phyloP scores from a whole-genome alignment of 257 asterid species.

The Striga asiatica region DNA sequence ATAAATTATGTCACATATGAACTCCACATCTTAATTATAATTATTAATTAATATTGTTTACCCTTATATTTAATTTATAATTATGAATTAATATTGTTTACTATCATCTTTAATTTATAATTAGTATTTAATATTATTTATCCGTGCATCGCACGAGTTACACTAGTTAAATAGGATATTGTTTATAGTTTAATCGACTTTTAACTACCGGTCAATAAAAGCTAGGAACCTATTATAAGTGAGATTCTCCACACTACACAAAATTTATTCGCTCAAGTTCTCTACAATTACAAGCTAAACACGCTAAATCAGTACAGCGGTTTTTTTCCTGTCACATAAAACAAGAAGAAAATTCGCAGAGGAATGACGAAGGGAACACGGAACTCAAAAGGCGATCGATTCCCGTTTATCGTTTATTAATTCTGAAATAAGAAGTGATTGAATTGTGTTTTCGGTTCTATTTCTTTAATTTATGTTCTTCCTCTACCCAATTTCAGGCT shows the following conservation, averaged over 20 bases:
- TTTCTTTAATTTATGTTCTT: too few relatives aligned
- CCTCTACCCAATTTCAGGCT: neutral
- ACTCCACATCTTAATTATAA: too few relatives aligned
- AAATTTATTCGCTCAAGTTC: constrained; percentile 2
- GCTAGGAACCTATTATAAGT: neutral
- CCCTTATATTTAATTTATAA: too few relatives aligned
- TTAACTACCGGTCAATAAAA: neutral
- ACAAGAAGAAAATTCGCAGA: constrained; percentile 3
- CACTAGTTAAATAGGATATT: too few relatives aligned
- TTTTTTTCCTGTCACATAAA: neutral
- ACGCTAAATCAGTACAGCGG: neutral
- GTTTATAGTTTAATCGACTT: neutral
- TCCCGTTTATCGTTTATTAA: constrained; percentile 5
- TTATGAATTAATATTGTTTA: too few relatives aligned
- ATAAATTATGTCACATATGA: too few relatives aligned
- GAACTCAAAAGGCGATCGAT: constrained; percentile 15
- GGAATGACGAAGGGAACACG: constrained; percentile 7
- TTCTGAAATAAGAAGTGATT: constrained; percentile 8
- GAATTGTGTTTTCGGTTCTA: neutral
- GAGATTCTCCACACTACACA: neutral
- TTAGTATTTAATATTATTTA: too few relatives aligned
- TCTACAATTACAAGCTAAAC: constrained; percentile 3
- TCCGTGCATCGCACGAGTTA: too few relatives aligned
- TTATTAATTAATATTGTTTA: too few relatives aligned
- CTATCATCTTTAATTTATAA: too few relatives aligned